These are phyloP conservation scores for Ceratocystis variospora DNA, from an alignment of 2,329 filamentous ascomycete genomes.

Conservation along the genomic window DNA sequence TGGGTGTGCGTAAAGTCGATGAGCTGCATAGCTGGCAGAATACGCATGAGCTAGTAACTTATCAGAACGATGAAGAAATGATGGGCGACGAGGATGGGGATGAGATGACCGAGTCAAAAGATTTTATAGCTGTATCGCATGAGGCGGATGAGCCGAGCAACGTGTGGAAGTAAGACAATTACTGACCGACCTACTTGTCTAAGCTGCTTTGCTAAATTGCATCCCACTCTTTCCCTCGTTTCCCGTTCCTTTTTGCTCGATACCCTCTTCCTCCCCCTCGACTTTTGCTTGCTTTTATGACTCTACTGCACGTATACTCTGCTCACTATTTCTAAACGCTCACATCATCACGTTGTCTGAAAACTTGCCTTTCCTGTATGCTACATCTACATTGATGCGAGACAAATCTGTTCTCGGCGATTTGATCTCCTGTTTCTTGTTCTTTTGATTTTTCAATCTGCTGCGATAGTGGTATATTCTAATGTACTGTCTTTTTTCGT, in stretches of 20 bases:
- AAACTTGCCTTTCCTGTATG: background rate
- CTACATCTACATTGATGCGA: background rate
- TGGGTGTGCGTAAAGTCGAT: constrained; percentile 57
- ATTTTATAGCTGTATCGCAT: constrained; percentile 39
- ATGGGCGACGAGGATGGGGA: constrained; percentile 6
- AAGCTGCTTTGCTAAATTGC: background rate
- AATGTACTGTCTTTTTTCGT: background rate
- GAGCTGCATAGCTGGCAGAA: constrained; percentile 43
- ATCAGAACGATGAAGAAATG: constrained; percentile 7
- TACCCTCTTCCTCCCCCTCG: background rate
- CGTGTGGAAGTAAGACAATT: constrained; percentile 26
- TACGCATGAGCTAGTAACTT: constrained; percentile 20
- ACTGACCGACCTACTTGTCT: background rate
- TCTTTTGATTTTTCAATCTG: background rate
- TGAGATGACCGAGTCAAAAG: constrained; percentile 26
- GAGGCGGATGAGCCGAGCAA: constrained; percentile 25
- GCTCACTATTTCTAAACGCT: background rate
- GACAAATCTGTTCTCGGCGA: background rate
- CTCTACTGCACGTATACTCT: background rate
- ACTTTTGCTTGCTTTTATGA: background rate
- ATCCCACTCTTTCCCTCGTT: background rate
- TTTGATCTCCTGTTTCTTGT: background rate
- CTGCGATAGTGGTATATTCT: background rate
- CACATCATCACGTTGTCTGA: background rate
- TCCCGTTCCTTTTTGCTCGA: background rate